These are phyloP conservation scores for Leishmania mexicana DNA, from an alignment of 208 protist genomes.

Conservation along the genomic window DNA sequence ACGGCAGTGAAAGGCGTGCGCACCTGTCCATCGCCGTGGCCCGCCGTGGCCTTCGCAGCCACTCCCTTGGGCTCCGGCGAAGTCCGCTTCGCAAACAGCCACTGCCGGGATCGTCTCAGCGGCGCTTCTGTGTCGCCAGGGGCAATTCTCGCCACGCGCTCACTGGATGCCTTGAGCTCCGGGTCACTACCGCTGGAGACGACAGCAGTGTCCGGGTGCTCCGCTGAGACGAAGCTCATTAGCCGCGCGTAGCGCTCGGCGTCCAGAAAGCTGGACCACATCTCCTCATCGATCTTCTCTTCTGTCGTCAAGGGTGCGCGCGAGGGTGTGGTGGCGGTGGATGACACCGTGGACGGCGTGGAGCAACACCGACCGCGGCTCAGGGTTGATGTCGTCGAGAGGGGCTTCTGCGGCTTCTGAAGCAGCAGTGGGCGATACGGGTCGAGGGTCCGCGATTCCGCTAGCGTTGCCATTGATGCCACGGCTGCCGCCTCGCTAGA, in stretches of 20 bases:
- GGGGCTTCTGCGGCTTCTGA: not conserved
- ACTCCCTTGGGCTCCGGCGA: not conserved
- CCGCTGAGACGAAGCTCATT: not conserved
- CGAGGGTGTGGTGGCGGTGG: not conserved
- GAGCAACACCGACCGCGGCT: not conserved
- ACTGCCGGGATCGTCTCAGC: not conserved
- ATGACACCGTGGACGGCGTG: not conserved
- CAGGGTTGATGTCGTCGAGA: not conserved
- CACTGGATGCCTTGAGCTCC: not conserved
- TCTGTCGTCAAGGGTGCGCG: not conserved
- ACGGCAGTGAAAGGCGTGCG: not conserved
- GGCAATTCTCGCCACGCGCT: not conserved
- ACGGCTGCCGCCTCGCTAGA: not conserved
- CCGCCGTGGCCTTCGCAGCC: not conserved
- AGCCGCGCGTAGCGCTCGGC: not conserved
- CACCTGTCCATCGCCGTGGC: not conserved
- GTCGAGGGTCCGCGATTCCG: not conserved
- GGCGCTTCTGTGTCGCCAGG: not conserved
- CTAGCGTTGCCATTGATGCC: not conserved
- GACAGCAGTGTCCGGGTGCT: not conserved
- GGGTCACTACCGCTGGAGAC: not conserved
- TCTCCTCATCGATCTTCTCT: constrained; percentile 4
- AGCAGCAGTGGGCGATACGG: not conserved
- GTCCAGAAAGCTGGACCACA: not conserved
- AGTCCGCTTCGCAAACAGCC: not conserved